Evolutionary conservation across 306 rosid genomes (phyloP).

Genomic region (Astragalus glycyphyllos): DNA sequence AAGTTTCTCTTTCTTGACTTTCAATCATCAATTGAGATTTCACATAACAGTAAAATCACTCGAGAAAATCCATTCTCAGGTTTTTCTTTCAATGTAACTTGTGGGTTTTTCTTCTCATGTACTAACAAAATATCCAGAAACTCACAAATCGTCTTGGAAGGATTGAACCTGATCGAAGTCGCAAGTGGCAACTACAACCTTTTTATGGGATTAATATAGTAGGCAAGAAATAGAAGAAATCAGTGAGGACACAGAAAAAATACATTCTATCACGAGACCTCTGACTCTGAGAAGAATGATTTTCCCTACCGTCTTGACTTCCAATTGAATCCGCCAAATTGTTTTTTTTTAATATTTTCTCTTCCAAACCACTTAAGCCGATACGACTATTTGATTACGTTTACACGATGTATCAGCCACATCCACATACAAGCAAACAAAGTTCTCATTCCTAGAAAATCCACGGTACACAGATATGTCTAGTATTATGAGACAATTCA

Average conservation of each 20-base stretch:
- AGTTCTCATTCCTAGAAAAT: constrained; percentile 39
- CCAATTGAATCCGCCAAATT: constrained; percentile 18
- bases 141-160: no score
- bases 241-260: neutral
- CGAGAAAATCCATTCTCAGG: no score
- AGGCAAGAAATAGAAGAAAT: neutral
- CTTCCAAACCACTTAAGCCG: constrained; percentile 16
- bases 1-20: no score
- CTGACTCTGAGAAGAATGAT: constrained; percentile 11
- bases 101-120: no score
- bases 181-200: no score
- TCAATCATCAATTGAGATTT: no score
- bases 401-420: constrained; percentile 39
- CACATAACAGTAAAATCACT: no score
- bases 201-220: neutral
- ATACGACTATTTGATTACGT: constrained; percentile 30
- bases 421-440: constrained; percentile 39
- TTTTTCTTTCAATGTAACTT: no score
- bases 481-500: constrained; percentile 35
- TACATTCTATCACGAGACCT: constrained; percentile 29
- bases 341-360: constrained; percentile 16
- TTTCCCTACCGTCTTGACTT: constrained; percentile 24
- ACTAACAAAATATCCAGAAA: no score
- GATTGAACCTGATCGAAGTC: no score
- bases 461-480: constrained; percentile 35